Conservation (phyloP, 352 stramenopile genomes). For the Pythium diclinum region DNA sequence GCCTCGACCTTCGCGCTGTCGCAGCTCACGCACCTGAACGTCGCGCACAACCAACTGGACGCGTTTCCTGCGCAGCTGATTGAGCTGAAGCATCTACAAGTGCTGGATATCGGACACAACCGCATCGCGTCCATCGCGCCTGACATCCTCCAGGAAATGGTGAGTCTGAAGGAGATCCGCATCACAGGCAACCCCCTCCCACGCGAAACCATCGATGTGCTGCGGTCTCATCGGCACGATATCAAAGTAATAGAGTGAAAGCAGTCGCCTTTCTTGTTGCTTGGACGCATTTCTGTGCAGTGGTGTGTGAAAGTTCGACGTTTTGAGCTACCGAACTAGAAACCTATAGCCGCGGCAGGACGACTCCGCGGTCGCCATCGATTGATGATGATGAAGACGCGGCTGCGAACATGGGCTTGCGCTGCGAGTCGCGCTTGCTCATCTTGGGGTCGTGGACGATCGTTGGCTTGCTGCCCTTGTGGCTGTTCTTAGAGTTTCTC, state of each 20-base stretch:
- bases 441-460: constrained; percentile 29
- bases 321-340: neutral
- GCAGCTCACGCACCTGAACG: constrained; percentile 50
- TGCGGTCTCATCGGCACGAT: constrained; percentile 26
- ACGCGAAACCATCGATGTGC: constrained; percentile 23
- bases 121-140: constrained; percentile 39
- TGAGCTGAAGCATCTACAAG: constrained; percentile 52
- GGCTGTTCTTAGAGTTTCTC: constrained; percentile 45
- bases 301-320: neutral
- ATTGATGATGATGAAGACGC: constrained; percentile 28
- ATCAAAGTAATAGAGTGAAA: constrained; percentile 32
- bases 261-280: neutral
- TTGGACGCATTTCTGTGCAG: neutral
- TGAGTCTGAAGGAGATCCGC: constrained; percentile 35
- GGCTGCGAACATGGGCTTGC: constrained; percentile 32
- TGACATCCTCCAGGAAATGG: constrained; percentile 38
- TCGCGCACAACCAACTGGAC: constrained; percentile 66
- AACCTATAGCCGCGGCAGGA: constrained; percentile 46
- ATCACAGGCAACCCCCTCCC: constrained; percentile 48
- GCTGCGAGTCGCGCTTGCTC: constrained; percentile 45
- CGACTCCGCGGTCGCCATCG: constrained; percentile 39
- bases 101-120: constrained; percentile 65
- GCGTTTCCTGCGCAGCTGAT: constrained; percentile 39
- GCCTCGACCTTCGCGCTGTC: constrained; percentile 73
- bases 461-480: constrained; percentile 29